Conservation (phyloP, 768 basidiomycete species). For the Gymnopilus dilepis region DNA sequence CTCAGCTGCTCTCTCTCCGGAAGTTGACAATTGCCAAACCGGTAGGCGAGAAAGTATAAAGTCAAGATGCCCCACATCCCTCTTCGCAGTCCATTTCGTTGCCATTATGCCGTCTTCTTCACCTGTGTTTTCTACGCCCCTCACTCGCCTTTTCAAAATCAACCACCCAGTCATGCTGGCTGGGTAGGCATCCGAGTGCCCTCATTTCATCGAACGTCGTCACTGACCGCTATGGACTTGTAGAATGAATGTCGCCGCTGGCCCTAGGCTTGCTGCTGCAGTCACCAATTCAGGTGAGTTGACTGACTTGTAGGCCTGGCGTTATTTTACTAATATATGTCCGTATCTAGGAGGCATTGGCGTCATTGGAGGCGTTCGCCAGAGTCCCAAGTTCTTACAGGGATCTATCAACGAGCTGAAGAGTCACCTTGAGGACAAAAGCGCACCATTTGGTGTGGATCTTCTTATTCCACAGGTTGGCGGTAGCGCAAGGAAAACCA, state of each 20-base stretch:
- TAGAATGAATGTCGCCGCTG: conserved; percentile 88
- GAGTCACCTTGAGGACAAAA: conserved; percentile 72
- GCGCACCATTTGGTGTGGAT: conserved; percentile 83
- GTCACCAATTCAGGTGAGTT: conserved; percentile 84
- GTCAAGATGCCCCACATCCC: conserved; percentile 15
- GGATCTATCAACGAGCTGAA: conserved; percentile 76
- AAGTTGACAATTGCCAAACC: conserved; percentile 17
- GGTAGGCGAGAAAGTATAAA: conserved; percentile 15
- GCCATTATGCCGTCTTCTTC: conserved; percentile 67
- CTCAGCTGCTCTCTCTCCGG: conserved; percentile 13
- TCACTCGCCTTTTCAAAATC: conserved; percentile 78
- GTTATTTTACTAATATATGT: background rate
- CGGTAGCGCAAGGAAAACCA: conserved; percentile 84
- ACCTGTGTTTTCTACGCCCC: conserved; percentile 71
- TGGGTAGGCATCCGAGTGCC: conserved; percentile 44
- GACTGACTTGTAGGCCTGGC: background rate
- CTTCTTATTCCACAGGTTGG: conserved; percentile 84
- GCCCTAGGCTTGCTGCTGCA: conserved; percentile 82
- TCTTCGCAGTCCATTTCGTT: conserved; percentile 7
- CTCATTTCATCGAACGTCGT: background rate
- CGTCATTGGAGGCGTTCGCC: conserved; percentile 83
- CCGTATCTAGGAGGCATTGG: conserved; percentile 67
- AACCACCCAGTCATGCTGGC: conserved; percentile 88
- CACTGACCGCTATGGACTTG: background rate
- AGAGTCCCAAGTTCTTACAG: conserved; percentile 73